These are phyloP conservation scores for Lasiosphaeriaceae sp. DNA, from an alignment of 495 filamentous ascomycete species.

Conservation along the genomic window DNA sequence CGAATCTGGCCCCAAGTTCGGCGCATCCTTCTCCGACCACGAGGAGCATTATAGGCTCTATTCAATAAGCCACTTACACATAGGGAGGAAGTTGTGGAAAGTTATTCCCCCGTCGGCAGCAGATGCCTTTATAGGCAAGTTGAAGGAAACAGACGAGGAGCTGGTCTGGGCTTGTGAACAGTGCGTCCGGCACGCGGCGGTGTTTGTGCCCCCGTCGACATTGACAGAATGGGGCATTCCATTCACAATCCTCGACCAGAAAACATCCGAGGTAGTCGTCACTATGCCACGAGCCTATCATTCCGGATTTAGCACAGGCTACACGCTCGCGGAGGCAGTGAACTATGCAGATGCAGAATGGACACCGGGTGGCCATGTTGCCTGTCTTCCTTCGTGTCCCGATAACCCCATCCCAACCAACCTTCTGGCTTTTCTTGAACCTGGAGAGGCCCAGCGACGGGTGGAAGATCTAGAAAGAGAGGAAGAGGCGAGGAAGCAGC, in stretches of 20 bases:
- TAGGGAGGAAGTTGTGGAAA: slow-evolving; percentile 18
- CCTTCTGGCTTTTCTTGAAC: slow-evolving; percentile 4
- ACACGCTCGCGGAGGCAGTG: slow-evolving; percentile 48
- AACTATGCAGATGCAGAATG: slow-evolving; percentile 36
- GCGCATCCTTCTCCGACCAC: slow-evolving; percentile 12
- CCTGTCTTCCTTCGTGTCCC: slow-evolving; percentile 3
- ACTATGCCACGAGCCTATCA: slow-evolving; percentile 32
- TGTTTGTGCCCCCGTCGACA: slow-evolving; percentile 9
- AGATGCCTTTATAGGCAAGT: slow-evolving; percentile 33
- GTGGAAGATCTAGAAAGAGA: slow-evolving; percentile 1
- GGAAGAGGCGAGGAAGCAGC: background rate
- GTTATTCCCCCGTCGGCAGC: slow-evolving; percentile 30
- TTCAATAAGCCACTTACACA: slow-evolving; percentile 13
- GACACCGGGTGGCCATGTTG: slow-evolving; percentile 6
- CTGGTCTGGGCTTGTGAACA: slow-evolving; percentile 10
- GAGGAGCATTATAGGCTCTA: slow-evolving; percentile 11
- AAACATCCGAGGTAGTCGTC: slow-evolving; percentile 45
- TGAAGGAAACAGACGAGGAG: slow-evolving; percentile 10
- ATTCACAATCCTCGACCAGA: slow-evolving; percentile 39
- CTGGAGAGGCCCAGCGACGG: slow-evolving; percentile 7
- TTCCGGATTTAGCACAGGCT: slow-evolving; percentile 40
- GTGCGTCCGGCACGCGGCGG: slow-evolving; percentile 12
- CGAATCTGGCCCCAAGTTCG: slow-evolving; percentile 13
- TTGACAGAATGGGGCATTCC: slow-evolving; percentile 13
- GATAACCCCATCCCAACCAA: background rate